These are phyloP conservation scores for Spencermartinsiella ligniputridi DNA, from an alignment of 1,139 yeast genomes.

Conservation along the genomic window DNA sequence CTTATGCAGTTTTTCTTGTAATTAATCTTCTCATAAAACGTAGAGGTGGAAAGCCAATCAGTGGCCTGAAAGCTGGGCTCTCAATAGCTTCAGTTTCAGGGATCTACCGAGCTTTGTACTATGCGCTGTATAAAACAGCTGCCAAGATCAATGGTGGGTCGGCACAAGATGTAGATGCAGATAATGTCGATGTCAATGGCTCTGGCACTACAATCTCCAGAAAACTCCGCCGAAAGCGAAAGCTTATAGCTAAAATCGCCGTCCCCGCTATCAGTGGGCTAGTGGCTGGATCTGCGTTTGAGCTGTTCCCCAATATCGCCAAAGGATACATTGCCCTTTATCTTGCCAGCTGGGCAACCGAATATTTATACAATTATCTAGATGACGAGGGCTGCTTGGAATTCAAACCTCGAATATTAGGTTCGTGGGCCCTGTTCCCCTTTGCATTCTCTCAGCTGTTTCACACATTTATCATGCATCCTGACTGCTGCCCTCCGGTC, in stretches of 20 bases:
- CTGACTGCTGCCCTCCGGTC: constrained; percentile 33
- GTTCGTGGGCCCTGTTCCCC: constrained; percentile 41
- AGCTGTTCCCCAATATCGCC: constrained; percentile 26
- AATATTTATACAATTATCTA: constrained; percentile 34
- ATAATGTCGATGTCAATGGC: no score
- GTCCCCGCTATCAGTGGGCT: constrained; percentile 29
- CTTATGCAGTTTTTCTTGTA: constrained; percentile 25
- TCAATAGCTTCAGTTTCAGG: constrained; percentile 28
- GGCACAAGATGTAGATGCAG: background rate
- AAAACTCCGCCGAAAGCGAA: constrained; percentile 1
- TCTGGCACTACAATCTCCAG: background rate
- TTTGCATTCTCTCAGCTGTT: constrained; percentile 39
- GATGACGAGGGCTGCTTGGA: constrained; percentile 34
- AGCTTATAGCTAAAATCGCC: constrained; percentile 14
- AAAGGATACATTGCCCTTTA: constrained; percentile 34
- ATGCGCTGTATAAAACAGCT: constrained; percentile 13
- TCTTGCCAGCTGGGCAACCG: constrained; percentile 31
- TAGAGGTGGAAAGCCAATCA: constrained; percentile 11
- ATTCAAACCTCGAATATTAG: constrained; percentile 35
- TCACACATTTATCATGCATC: constrained; percentile 34
- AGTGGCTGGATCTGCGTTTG: constrained; percentile 30
- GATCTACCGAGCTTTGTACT: constrained; percentile 26
- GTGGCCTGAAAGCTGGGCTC: constrained; percentile 16
- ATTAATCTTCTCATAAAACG: constrained; percentile 18
- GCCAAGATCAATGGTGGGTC: constrained; percentile 8